A percentile compares a stretch with the other conserved stretches of the same genome.
These are phyloP conservation scores for Piper longum DNA, from an alignment of 164 flowering plant species.

Conservation along the genomic window DNA sequence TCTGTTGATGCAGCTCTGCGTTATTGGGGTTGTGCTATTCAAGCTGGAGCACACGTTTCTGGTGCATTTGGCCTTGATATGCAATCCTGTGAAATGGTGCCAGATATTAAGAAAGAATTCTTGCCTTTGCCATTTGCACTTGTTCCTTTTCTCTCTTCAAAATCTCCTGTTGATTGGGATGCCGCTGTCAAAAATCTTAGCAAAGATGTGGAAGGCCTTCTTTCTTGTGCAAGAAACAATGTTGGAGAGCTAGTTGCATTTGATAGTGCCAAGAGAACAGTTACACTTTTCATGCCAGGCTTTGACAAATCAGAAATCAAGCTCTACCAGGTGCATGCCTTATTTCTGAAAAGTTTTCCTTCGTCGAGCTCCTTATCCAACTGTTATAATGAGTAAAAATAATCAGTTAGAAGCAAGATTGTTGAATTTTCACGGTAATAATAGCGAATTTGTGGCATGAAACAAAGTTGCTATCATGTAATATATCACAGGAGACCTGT, in stretches of 20 bases:
- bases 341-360: neutral
- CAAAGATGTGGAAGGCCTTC: slow-evolving; percentile 27
- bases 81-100: slow-evolving; percentile 12
- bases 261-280: slow-evolving; percentile 41
- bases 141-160: slow-evolving; percentile 34
- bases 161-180: slow-evolving; percentile 39
- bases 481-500: slow-evolving; percentile 22
- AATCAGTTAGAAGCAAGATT: neutral
- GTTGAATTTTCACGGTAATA: neutral
- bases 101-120: slow-evolving; percentile 24
- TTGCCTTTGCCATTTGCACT: slow-evolving; percentile 56
- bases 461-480: slow-evolving; percentile 87
- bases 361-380: neutral
- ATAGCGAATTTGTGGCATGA: slow-evolving; percentile 13
- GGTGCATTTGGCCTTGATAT: slow-evolving; percentile 48
- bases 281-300: slow-evolving; percentile 93
- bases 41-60: slow-evolving; percentile 71
- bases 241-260: slow-evolving; percentile 32
- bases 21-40: slow-evolving; percentile 84
- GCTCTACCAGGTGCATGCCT: slow-evolving; percentile 60
- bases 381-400: neutral
- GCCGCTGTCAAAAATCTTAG: slow-evolving; percentile 16
- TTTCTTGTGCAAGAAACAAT: slow-evolving; percentile 18
- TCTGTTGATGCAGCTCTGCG: slow-evolving; percentile 59
- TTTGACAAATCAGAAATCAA: slow-evolving; percentile 92